These are phyloP conservation scores for Candida ascalaphidarum DNA, from an alignment of 805 yeast genomes.

Conservation along the genomic window DNA sequence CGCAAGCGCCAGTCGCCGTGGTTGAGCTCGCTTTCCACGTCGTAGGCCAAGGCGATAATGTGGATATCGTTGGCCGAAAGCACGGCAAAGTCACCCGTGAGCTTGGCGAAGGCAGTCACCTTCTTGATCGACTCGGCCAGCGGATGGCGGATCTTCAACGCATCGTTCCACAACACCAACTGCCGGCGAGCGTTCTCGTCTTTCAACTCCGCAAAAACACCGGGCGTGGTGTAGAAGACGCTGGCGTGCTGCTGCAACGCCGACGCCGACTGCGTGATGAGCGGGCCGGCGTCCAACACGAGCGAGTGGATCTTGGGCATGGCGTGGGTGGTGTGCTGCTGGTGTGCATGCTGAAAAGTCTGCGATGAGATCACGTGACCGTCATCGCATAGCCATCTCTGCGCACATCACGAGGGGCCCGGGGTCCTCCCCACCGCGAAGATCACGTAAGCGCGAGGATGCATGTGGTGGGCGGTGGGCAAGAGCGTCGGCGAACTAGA, in stretches of 20 bases:
- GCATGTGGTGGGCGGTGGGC: too few species aligned
- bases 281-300: conserved; percentile 91
- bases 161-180: conserved; percentile 72
- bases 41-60: conserved; percentile 85
- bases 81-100: conserved; percentile 89
- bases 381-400: too few species aligned
- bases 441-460: too few species aligned
- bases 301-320: too few species aligned
- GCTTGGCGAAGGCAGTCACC: conserved; percentile 68
- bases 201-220: conserved; percentile 77
- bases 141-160: conserved; percentile 70
- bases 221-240: conserved; percentile 82
- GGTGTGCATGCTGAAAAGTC: too few species aligned
- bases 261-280: conserved; percentile 77
- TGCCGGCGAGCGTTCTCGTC: conserved; percentile 82
- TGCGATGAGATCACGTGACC: too few species aligned
- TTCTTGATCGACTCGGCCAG: conserved; percentile 49
- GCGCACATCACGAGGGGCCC: too few species aligned
- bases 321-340: too few species aligned
- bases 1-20: conserved; percentile 67
- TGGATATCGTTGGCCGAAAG: conserved; percentile 88
- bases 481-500: too few species aligned
- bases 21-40: conserved; percentile 65
- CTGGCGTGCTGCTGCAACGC: conserved; percentile 63
- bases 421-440: too few species aligned